These are phyloP conservation scores for Ceratocystis cubensis DNA, from an alignment of 2,329 filamentous ascomycete genomes.

Conservation along the genomic window DNA sequence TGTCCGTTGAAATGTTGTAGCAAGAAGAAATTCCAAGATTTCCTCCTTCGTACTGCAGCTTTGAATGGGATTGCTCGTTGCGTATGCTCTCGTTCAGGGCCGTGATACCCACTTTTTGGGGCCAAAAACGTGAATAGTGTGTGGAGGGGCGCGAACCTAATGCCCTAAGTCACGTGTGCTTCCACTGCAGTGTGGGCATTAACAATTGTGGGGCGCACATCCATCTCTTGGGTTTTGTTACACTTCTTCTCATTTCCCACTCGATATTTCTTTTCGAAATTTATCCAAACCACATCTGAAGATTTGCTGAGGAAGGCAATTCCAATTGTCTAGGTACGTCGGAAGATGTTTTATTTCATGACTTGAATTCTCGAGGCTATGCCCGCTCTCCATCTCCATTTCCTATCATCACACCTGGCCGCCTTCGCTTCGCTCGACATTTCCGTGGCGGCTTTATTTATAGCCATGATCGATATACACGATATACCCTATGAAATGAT, in stretches of 20 bases:
- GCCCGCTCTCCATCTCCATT: conserved; percentile 7
- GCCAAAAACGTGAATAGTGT: conserved; percentile 12
- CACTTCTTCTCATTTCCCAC: conserved; percentile 1
- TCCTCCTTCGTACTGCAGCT: conserved; percentile 5
- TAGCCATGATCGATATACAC: background rate
- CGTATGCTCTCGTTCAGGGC: conserved; percentile 12
- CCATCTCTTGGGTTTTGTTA: conserved; percentile 24
- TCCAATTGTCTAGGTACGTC: conserved; percentile 52
- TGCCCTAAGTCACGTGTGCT: conserved; percentile 22
- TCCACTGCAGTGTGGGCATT: background rate
- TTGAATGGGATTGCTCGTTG: conserved; percentile 12
- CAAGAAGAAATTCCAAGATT: conserved; percentile 15
- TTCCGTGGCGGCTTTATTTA: conserved; percentile 1
- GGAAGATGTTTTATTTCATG: conserved; percentile 35
- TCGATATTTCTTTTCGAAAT: conserved; percentile 26
- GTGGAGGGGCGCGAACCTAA: conserved; percentile 21
- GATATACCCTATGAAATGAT: background rate
- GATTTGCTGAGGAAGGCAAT: conserved; percentile 52
- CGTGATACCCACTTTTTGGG: background rate
- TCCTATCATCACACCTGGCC: conserved; percentile 16
- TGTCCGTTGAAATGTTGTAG: conserved; percentile 21
- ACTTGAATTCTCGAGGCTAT: conserved; percentile 13
- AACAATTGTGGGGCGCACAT: conserved; percentile 24
- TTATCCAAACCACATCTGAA: conserved; percentile 37
- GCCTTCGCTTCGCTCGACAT: conserved; percentile 12